Base-by-base conservation (phyloP, 2,329 filamentous ascomycete genomes). In the Ophiostoma ulmi region DNA sequence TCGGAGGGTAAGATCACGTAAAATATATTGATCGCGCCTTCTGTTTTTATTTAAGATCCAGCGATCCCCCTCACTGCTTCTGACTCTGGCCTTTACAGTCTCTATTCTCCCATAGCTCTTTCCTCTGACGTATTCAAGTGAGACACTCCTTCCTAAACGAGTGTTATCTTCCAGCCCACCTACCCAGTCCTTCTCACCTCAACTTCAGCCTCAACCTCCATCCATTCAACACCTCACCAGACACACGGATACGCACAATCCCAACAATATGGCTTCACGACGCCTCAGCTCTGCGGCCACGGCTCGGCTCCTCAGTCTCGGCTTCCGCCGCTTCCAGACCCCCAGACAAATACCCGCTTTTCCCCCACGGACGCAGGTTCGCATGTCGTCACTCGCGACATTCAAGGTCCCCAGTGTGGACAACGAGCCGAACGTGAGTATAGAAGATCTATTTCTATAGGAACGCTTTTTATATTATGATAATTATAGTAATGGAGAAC, bases 391-490 rank as follows among this genome's bases (percentile, higher is more conserved):
- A 8, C 84, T 97, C 74, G 94, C 93, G 68, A 86, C 88, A 73
- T 98, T 97, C 86, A 94, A 92, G 83, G 87, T 94, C 69, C 95
- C 95, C 68, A 89, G 89, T 74, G 88, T 97, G 76, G 84, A 87
- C 78, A 99, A 99, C 79, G 95, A 99, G 83, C 93, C 93, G n/a
- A 99, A 97, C 79, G 94, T 97, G 81, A 80, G 92, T 85, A 58
- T 22, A 20, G 3, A 26, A 11, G 20, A 11, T 26, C 6, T 44
- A 11, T 44, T 44, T 11, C 10, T 13, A 13, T 44, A 44, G 14
- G 39, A 44, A 14, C 39, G 14, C 39, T 3, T 44, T 58, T 48
- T 48, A 35, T 61, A 1, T 26, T 6, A 11, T 14, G 14, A 10
- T 20, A 14, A 17, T 35, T 2, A 20, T 2, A 63, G 11, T 14